Base-by-base conservation (phyloP, 257 asterid genomes). In the Marsdenia floribunda region DNA sequence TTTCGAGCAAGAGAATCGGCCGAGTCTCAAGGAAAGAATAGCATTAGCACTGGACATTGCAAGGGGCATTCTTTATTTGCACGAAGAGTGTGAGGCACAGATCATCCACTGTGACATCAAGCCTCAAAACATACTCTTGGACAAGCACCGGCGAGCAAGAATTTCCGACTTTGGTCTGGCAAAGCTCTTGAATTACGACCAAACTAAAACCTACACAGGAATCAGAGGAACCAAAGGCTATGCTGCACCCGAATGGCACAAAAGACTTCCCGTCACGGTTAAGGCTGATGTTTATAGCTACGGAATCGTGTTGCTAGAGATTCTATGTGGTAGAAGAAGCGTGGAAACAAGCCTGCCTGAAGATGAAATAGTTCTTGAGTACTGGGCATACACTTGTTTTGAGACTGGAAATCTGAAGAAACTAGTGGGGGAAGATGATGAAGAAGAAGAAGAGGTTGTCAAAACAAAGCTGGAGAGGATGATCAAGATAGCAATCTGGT, bases 91-190 rank as follows among this genome's bases (percentile, higher is more conserved):
- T 13, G 85, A 86, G 37, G 78, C 83, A 0, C 90, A 84, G 29
- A 90, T 86, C 37, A 88, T 90, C 57, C 96, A 90, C 12, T 86
- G 91, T 6, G 90, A 90, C 21, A 88, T 88, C 50, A 86, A 90
- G 46, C 90, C 93, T 37, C 90, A 87, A 52, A 90, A 88, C 84
- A 83, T 86, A 63, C 86, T 88, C 66, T 77, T 89, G 87, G 89
- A 87, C 47, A 82, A 78, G 21, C 35, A 83, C 3, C 47, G 70
- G 60, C 44, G 81, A 0, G 87, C 90, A 0, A 89, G 86, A 74
- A 81, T 87, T 3, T 84, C 93, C 0, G 91, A 90, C 55, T 90
- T 86, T 12, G 93, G 93, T 26, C 9, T 90, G 16, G 84, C 93
- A 10, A 89, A 89, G 83, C 91, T 84, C 38, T 49, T 86, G 7